Evolutionary conservation across 2,329 filamentous ascomycete species (phyloP).

Genomic region (Chaetomium olivaceum): DNA sequence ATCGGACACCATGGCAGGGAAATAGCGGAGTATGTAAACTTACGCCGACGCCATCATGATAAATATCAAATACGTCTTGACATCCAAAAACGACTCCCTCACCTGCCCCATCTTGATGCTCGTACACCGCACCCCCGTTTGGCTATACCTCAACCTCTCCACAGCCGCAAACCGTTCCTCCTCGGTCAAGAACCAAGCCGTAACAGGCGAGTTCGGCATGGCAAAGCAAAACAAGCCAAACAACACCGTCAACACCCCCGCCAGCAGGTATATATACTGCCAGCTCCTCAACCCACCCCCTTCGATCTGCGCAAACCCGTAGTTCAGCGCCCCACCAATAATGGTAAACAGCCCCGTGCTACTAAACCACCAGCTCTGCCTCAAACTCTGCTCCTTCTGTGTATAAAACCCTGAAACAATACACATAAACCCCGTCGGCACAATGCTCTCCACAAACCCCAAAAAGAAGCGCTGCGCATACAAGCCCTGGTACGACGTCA

Average conservation of each 20-base stretch:
- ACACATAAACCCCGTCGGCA: constrained; percentile 67
- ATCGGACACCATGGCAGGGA: background rate
- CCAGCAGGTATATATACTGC: constrained; percentile 72
- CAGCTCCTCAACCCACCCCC: constrained; percentile 58
- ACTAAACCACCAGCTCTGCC: constrained; percentile 69
- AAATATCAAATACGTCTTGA: constrained; percentile 64
- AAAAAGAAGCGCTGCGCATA: constrained; percentile 67
- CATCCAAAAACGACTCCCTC: constrained; percentile 57
- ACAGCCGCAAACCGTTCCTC: constrained; percentile 66
- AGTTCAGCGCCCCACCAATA: constrained; percentile 64
- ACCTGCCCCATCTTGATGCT: constrained; percentile 62
- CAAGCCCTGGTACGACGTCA: constrained; percentile 63
- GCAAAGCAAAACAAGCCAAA: constrained; percentile 65
- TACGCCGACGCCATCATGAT: constrained; percentile 68
- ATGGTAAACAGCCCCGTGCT: constrained; percentile 61
- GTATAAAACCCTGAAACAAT: constrained; percentile 65
- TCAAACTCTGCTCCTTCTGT: constrained; percentile 62
- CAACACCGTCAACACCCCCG: constrained; percentile 62
- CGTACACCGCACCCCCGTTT: constrained; percentile 63
- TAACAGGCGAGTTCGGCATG: constrained; percentile 63
- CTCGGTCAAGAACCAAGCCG: constrained; percentile 66
- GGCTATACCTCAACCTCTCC: constrained; percentile 61
- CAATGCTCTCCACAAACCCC: constrained; percentile 62
- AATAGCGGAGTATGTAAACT: constrained; percentile 26
- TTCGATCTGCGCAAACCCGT: constrained; percentile 65